Evolutionary conservation across 176 grass and related monocot species (phyloP), one percentile per base, ranked within the genome.

Genomic region (Oryza coarctata): DNA sequence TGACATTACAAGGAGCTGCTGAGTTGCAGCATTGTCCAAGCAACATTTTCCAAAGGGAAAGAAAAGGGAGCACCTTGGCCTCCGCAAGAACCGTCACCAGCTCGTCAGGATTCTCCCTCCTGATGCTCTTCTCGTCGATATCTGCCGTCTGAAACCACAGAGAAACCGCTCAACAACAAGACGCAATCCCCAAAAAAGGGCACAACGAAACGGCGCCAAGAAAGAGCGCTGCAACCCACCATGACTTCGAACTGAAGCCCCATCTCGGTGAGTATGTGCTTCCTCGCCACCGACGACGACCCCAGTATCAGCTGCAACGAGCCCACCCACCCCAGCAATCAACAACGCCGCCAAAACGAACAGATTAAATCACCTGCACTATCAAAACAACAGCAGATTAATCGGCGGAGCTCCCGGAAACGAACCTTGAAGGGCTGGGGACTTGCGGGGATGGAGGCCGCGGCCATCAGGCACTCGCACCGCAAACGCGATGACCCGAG

Each of bases 71-170:
- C 64, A 93, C 95, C 92, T 98, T 98, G 62, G 92, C 95, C 71
- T 98, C 90, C 0, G 95, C 95, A 38, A 98, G 95, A 69, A 98
- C 92, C 74, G 93, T 82, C 2, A 98, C 95, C 62, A 98, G 80
- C 26, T 98, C 95, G 11, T 98, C 95, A 0, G 95, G 90, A 60
- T 91, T 86, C 45, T 91, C 90, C 65, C 88, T 89, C 79, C 95
- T 80, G 72, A 98, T 98, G 84, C 90, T 86, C 87, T 92, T 94
- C 88, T 98, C 95, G 68, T 98, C 92, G 35, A 98, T 98, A 23
- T 94, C 91, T 73, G 95, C 92, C n/a, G 95, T 94, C 95, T 98
- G 63, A 65, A 76, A 63, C 77, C 44, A 90, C 34, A 7, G n/a
- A n/a, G n/a, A n/a, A n/a, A n/a, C n/a, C n/a, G n/a, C n/a, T n/a